Evolutionary conservation across 805 yeast genomes (phyloP), one percentile per base, ranked within the genome.

Genomic region (Kuraishia borneana): DNA sequence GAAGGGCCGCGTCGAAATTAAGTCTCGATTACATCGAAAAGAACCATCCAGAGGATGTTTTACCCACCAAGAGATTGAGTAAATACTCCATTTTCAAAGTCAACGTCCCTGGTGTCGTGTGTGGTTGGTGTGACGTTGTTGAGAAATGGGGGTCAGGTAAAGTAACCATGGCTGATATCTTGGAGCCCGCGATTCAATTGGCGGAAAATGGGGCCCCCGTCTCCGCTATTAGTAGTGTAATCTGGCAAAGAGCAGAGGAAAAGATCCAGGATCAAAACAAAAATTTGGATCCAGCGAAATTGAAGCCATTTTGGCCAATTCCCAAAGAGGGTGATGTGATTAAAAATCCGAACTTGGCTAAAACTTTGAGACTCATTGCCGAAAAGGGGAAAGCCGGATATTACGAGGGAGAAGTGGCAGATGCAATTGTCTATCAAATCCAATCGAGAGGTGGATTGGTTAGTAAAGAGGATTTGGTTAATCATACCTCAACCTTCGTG

Each of bases 61-160:
- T 60, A 7, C 60, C 71, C 26, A 54, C 58, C 19, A 21, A 36
- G 31, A 63, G 84, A 46, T 58, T 81, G 21, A 73, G 73, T 0
- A 45, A 45, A 9, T 57, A 58, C 21, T 76, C 83, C 2, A 68
- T 75, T 3, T 73, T 72, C 38, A 56, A 79, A 0, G 71, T 77
- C 6, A 77, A 76, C 34, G 87, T 82, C 4, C 92, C 92, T 0
- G 94, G 94, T 4, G 78, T 84, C 2, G 65, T 81, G 32, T 83
- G 84, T 5, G 89, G 84, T 1, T 83, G 92, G 92, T 50, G 65
- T 30, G 92, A 82, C 51, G 70, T 83, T 3, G 56, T 69, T 26
- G 75, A 71, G 28, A 59, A 54, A 38, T 82, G 87, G 83, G 92
- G 94, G 2, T 73, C 82, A 19, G 81, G 82, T 2, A 71, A 70